Evolutionary conservation across 2,329 filamentous ascomycete species (phyloP), one percentile per base, ranked within the genome.

Genomic region (Fusarium sp.): DNA sequence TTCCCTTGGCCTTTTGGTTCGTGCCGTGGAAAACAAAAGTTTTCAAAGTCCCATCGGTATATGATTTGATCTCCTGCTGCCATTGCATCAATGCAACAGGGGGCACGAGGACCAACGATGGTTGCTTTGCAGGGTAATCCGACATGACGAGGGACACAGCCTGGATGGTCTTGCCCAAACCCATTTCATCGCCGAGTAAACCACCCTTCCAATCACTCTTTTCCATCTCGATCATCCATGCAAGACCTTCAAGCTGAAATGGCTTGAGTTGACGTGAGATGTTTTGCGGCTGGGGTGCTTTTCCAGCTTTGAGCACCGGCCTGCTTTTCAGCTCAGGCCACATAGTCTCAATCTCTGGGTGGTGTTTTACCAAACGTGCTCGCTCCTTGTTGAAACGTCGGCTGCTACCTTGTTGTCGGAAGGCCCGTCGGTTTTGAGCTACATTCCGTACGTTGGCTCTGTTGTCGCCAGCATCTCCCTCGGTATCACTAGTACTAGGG

Each of bases 111-210:
- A 98, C 95, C 6, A 98, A 85, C 0, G 94, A 92, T 2, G 96
- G 95, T 56, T 91, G 83, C 72, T 91, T 92, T 22, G 90, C 92
- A 5, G 95, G 95, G 74, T 93, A 98, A 78, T 98, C 95, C 1
- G 95, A 98, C 96, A 98, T 98, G 79, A 99, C 94, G 44, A 99
- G 87, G 5, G 95, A 98, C 18, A 99, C 96, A 4, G 96, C 95
- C 80, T 99, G 96, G 51, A 99, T 98, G 0, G 96, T 99, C 83
- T 99, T 99, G 50, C 96, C 96, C 82, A 99, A 92, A 8, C 96
- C 96, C 96, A 99, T 99, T 81, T 99, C 96, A 73, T 99, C 96
- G 62, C 96, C 96, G 3, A 99, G 87, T 4, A 99, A 85, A 15
- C 96, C 96, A 18, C 96, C 96, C 75, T 90, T 93, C 87, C 95